Evolutionary conservation across 2,329 filamentous ascomycete genomes (phyloP), one percentile per base, ranked within the genome.

Genomic region (Verticillium albo-atrum): DNA sequence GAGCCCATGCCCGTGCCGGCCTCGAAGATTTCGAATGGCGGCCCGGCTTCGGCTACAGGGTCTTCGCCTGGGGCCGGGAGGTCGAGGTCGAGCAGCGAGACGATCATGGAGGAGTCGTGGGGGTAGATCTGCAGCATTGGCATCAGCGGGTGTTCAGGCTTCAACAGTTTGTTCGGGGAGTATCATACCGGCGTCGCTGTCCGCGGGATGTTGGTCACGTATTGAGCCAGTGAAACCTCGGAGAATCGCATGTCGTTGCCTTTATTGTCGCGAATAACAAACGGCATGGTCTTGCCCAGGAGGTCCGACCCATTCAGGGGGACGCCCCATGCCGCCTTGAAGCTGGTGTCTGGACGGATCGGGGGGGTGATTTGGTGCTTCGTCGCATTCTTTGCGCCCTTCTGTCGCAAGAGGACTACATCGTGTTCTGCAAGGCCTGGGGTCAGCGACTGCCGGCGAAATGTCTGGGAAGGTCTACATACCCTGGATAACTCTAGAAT

Each of bases 1-100:
- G 88, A 87, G 60, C 91, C 91, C 78, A 93, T 90, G n/a, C 91
- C 91, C 3, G 91, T 95, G 17, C 91, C 91, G 54, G 90, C 90
- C 73, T 95, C 91, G 57, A 95, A 86, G 52, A 95, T 90, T 69
- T 94, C 89, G 14, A 93, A 72, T 0, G 81, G 83, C 9, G 77
- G 72, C 6, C 67, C 64, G 15, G 72, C 66, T 14, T 74, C 71
- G 6, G 73, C 70, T 15, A 67, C 66, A 12, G 67, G 61, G 23
- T 71, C 70, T 61, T 74, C 68, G 37, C 67, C 64, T 30, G 75
- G 66, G 67, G 75, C 71, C 3, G 77, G 69, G 30, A 86, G 82
- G 70, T 94, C 87, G 52, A 95, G 79, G 70, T 95, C 90, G 25
- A 96, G 81, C 26, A 93, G 78, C 1, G 86, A 89, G 37, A 92